Percentiles rank a stretch among this genome's conserved stretches.
phyloP scores from a whole-genome alignment of 2,329 filamentous ascomycete species.

The Elsinoe australis region DNA sequence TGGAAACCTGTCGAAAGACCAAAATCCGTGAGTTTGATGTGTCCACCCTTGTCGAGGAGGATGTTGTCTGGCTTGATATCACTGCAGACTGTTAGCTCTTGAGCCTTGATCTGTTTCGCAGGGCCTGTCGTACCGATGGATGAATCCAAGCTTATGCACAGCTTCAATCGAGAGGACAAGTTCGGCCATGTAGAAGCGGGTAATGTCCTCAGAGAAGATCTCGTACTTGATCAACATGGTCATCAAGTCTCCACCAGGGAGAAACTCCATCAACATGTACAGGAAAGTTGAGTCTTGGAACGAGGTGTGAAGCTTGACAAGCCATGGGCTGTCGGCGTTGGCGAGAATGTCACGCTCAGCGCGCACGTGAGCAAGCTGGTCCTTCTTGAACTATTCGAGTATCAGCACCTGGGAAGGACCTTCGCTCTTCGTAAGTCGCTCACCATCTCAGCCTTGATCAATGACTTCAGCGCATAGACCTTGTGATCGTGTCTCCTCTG shows the following conservation, averaged over 20 bases:
- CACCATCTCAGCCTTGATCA: slow-evolving; percentile 96
- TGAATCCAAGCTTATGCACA: slow-evolving; percentile 95
- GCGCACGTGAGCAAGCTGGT: slow-evolving; percentile 93
- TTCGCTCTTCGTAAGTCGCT: slow-evolving; percentile 15
- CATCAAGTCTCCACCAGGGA: slow-evolving; percentile 97
- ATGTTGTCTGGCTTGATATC: slow-evolving; percentile 99
- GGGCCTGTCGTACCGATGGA: slow-evolving; percentile 65
- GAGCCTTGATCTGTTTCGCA: neutral
- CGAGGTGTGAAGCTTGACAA: slow-evolving; percentile 95
- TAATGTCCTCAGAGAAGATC: slow-evolving; percentile 98
- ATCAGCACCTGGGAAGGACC: neutral
- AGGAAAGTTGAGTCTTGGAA: slow-evolving; percentile 96
- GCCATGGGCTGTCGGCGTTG: slow-evolving; percentile 98
- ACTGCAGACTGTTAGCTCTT: slow-evolving; percentile 42
- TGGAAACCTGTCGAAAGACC: slow-evolving; percentile 97
- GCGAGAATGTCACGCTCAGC: slow-evolving; percentile 96
- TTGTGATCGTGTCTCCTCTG: slow-evolving; percentile 94
- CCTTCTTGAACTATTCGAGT: slow-evolving; percentile 70
- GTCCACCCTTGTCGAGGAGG: slow-evolving; percentile 84
- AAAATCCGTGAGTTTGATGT: slow-evolving; percentile 98
- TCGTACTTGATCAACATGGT: slow-evolving; percentile 99
- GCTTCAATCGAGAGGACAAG: slow-evolving; percentile 97
- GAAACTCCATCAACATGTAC: slow-evolving; percentile 99
- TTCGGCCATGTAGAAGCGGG: slow-evolving; percentile 97
- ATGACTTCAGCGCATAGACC: slow-evolving; percentile 95